A percentile compares a stretch with the other conserved stretches of the same genome.
These are phyloP conservation scores for Wickerhamiella cacticola DNA, from an alignment of 805 yeast genomes.

Conservation along the genomic window DNA sequence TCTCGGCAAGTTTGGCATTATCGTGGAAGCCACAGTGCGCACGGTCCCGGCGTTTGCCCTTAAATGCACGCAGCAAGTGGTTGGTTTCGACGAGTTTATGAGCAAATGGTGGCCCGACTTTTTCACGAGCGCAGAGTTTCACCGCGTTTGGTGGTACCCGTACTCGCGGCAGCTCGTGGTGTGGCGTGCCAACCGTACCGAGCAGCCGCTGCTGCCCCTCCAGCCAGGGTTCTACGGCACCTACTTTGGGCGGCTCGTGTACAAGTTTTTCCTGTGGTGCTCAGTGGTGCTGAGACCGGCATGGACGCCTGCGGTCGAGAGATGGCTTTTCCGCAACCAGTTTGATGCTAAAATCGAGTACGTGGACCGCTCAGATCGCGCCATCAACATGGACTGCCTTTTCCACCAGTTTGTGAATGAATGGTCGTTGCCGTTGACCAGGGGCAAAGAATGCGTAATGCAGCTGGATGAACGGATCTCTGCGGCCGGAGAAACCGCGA, in stretches of 20 bases:
- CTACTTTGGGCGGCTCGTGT: slow-evolving; percentile 59
- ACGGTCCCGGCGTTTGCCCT: slow-evolving; percentile 74
- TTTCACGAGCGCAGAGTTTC: slow-evolving; percentile 84
- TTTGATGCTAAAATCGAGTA: slow-evolving; percentile 55
- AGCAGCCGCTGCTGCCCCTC: slow-evolving; percentile 13
- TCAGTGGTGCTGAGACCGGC: slow-evolving; percentile 63
- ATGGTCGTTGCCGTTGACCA: slow-evolving; percentile 85
- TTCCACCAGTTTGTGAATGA: slow-evolving; percentile 91
- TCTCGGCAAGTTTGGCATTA: slow-evolving; percentile 83
- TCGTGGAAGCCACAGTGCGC: slow-evolving; percentile 73
- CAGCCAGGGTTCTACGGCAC: slow-evolving; percentile 79
- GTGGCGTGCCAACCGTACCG: slow-evolving; percentile 80
- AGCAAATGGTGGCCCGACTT: slow-evolving; percentile 54
- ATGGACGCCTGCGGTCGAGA: slow-evolving; percentile 74
- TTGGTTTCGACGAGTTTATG: slow-evolving; percentile 61
- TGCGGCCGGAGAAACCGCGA: slow-evolving; percentile 31
- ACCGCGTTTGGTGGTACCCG: slow-evolving; percentile 97
- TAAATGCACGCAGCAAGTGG: slow-evolving; percentile 68
- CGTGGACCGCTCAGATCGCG: slow-evolving; percentile 72
- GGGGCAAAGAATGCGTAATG: slow-evolving; percentile 60
- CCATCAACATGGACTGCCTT: slow-evolving; percentile 88
- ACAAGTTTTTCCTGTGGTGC: slow-evolving; percentile 67
- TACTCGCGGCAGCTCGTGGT: slow-evolving; percentile 72
- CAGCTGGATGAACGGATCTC: slow-evolving; percentile 36
- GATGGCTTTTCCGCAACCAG: slow-evolving; percentile 72